phyloP scores from a whole-genome alignment of 1,284 basidiomycete species.

The Ceratobasidium sp. region DNA sequence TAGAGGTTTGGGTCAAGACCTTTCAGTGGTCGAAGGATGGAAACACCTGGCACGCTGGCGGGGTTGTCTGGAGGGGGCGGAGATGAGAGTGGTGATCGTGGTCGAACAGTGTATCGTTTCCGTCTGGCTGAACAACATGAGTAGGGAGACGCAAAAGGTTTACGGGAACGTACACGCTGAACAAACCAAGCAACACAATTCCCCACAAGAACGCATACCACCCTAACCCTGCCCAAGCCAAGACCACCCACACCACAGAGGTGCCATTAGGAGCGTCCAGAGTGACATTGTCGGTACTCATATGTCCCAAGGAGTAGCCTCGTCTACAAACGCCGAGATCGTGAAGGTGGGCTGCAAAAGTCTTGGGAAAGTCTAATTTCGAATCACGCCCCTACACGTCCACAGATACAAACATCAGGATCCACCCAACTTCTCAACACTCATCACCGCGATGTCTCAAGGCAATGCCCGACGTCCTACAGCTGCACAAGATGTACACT shows the following conservation, averaged over 20 bases:
- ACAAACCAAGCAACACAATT: constrained; percentile 74
- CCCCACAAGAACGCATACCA: constrained; percentile 83
- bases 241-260: background rate
- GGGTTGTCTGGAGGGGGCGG: constrained; percentile 57
- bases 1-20: constrained; percentile 93
- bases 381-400: constrained; percentile 17
- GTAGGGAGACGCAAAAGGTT: constrained; percentile 47
- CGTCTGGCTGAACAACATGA: constrained; percentile 62
- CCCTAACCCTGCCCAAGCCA: constrained; percentile 59
- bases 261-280: background rate
- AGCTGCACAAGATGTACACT: constrained; percentile 21
- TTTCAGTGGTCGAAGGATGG: constrained; percentile 90
- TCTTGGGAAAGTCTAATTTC: constrained; percentile 17
- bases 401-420: constrained; percentile 20
- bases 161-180: constrained; percentile 6
- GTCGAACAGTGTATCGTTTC: constrained; percentile 73
- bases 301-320: background rate
- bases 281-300: background rate
- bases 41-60: constrained; percentile 80
- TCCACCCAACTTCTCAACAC: background rate
- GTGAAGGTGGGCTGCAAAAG: background rate
- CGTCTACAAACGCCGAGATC: background rate
- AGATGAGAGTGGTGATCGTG: constrained; percentile 71
- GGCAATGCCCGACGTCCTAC: constrained; percentile 14
- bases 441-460: constrained; percentile 37